Conservation (phyloP, 2,329 filamentous ascomycete species). For the Parastagonospora avenae region DNA sequence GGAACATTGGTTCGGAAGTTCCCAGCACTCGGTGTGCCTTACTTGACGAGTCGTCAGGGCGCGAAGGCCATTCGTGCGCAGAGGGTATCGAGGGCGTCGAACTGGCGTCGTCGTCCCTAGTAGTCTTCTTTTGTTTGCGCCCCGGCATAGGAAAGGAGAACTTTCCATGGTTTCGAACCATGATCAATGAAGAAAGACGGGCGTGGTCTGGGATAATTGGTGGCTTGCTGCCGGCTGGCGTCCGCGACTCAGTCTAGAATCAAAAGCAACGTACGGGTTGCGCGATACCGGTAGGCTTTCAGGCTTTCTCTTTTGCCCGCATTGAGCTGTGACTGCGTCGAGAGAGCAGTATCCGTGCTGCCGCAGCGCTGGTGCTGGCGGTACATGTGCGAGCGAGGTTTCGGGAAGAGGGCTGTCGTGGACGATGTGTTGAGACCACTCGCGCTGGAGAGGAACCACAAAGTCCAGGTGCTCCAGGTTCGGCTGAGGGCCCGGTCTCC, state of each 20-base stretch:
- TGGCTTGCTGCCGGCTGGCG: slow-evolving; percentile 29
- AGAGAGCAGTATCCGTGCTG: slow-evolving; percentile 15
- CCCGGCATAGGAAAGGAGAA: slow-evolving; percentile 48
- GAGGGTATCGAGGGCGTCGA: slow-evolving; percentile 24
- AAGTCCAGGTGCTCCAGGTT: slow-evolving; percentile 6
- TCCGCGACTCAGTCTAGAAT: slow-evolving; percentile 34
- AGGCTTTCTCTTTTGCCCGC: slow-evolving; percentile 7
- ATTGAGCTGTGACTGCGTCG: slow-evolving; percentile 13
- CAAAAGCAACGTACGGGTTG: slow-evolving; percentile 30
- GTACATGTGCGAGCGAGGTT: slow-evolving; percentile 8
- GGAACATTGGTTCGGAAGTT: slow-evolving; percentile 38
- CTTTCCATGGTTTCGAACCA: slow-evolving; percentile 37
- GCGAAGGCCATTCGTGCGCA: slow-evolving; percentile 30
- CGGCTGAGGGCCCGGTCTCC: slow-evolving; percentile 18
- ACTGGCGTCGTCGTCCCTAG: slow-evolving; percentile 19
- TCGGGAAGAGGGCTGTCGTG: slow-evolving; percentile 8
- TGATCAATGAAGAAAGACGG: slow-evolving; percentile 19
- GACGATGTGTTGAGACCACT: slow-evolving; percentile 8
- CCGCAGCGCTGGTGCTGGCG: slow-evolving; percentile 7
- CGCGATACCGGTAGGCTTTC: slow-evolving; percentile 11
- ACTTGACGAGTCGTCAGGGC: slow-evolving; percentile 27
- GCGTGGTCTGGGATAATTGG: slow-evolving; percentile 17
- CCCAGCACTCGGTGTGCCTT: slow-evolving; percentile 48
- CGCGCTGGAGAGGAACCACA: neutral
- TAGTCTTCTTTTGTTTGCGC: slow-evolving; percentile 24